Percentiles rank a stretch among this genome's conserved stretches.
Evolutionary conservation across 768 basidiomycete species (phyloP).

Genomic region (Lentinus brumalis): DNA sequence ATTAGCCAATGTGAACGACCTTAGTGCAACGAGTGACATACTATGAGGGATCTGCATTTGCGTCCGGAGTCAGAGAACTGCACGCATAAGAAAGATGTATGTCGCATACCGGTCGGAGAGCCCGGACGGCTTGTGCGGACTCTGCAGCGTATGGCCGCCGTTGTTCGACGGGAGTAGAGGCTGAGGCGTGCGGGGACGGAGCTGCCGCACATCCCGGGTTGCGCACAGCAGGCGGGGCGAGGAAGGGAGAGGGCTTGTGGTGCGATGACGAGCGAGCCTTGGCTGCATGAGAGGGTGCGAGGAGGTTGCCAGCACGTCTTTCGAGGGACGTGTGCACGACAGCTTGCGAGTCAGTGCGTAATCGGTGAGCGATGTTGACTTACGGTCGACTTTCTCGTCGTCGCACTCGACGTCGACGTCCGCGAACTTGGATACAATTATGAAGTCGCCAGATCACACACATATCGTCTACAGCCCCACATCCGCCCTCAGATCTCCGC

Average conservation of each 20-base stretch:
- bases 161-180: conserved; percentile 64
- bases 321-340: conserved; percentile 26
- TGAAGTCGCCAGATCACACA: conserved; percentile 85
- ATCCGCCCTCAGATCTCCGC: conserved; percentile 96
- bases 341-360: conserved; percentile 14
- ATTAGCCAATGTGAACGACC: neutral
- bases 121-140: conserved; percentile 94
- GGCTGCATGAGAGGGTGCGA: conserved; percentile 39
- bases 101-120: conserved; percentile 88
- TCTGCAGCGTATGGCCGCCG: conserved; percentile 41
- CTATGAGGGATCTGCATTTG: conserved; percentile 92
- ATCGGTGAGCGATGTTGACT: neutral
- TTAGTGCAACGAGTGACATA: conserved; percentile 31
- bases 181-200: conserved; percentile 85
- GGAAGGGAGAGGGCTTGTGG: conserved; percentile 43
- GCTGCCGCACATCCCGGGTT: conserved; percentile 66
- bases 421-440: conserved; percentile 70
- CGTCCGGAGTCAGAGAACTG: conserved; percentile 86
- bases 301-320: conserved; percentile 21
- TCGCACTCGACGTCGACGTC: conserved; percentile 38
- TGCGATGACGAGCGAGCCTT: conserved; percentile 48
- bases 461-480: conserved; percentile 92
- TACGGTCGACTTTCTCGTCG: conserved; percentile 17
- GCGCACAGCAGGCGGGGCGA: conserved; percentile 32
- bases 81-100: conserved; percentile 81